Conservation (phyloP, 2,329 filamentous ascomycete genomes). For the Penicillium fuscoglaucum region DNA sequence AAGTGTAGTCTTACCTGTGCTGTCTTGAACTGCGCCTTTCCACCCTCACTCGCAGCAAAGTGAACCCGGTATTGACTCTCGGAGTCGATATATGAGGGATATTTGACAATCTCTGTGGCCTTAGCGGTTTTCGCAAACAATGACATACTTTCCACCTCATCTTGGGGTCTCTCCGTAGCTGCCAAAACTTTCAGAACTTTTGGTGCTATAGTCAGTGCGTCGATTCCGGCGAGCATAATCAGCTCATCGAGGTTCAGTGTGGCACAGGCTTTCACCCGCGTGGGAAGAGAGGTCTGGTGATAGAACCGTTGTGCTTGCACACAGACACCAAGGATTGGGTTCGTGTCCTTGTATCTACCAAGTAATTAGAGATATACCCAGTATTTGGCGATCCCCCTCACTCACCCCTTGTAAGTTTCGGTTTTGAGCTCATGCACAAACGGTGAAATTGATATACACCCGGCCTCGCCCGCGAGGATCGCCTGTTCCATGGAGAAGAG, state of each 20-base stretch:
- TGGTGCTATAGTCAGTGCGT: neutral
- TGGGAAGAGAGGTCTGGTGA: neutral
- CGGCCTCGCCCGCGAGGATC: slow-evolving; percentile 53
- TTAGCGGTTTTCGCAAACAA: neutral
- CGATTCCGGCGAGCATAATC: neutral
- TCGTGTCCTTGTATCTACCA: neutral
- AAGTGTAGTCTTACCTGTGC: neutral
- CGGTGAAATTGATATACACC: slow-evolving; percentile 61
- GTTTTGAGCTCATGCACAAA: slow-evolving; percentile 55
- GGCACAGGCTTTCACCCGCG: neutral
- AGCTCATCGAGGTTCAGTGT: neutral
- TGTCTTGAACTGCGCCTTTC: neutral
- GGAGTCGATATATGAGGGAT: neutral
- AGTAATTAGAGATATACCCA: neutral
- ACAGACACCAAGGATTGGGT: neutral
- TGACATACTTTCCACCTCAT: neutral
- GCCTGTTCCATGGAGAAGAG: slow-evolving; percentile 62
- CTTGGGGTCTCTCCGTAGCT: neutral
- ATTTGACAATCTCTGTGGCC: neutral
- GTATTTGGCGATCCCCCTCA: neutral
- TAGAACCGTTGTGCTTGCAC: neutral
- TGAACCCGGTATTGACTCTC: neutral
- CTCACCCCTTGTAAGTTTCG: neutral
- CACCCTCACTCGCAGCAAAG: neutral
- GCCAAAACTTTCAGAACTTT: neutral